Evolutionary conservation across 192 early-diverging fungal species (phyloP), one percentile per base, ranked within the genome.

Genomic region (Backusella luteola): DNA sequence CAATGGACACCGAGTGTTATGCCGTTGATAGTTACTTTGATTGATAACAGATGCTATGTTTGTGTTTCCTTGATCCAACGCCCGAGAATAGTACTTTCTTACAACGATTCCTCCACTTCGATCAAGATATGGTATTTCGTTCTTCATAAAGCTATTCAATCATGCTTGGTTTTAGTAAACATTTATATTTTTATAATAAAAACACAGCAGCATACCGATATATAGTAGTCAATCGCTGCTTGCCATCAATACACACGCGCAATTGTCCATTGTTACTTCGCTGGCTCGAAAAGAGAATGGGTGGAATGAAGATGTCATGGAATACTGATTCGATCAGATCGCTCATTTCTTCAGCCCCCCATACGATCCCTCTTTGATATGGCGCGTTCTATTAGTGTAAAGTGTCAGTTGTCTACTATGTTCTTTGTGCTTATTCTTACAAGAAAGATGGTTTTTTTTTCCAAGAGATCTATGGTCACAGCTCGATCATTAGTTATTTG

Each of bases 61-160:
- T 14, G 56, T 11, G 56, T 72, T 72, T 42, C 42, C 42, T 72
- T 34, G 12, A 52, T 49, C 35, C 19, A 38, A 3, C 3, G 6
- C 7, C 21, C n/a, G 6, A 17, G 19, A 69, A 38, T 72, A 52
- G 34, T 52, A 72, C 29, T 72, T 72, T 52, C 19, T 26, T 12
- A 32, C 38, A 21, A 34, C 6, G 6, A n/a, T 36, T 59, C 39
- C 72, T 9, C 32, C 26, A 9, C 23, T 29, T 29, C 56, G 56
- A 63, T 59, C 53, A 11, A 63, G 14, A 9, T 59, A 63, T 4
- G 72, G 34, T 35, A 73, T 59, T 59, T 73, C 72, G 19, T 73
- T 73, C 5, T 73, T 35, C 72, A 73, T 73, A 23, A 73, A 73
- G 17, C 72, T 73, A 36, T 34, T 17, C 6, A 8, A 73, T 42